These are phyloP conservation scores for Aspergillus carbonarius DNA, from an alignment of 2,329 filamentous ascomycete species.

Conservation along the genomic window DNA sequence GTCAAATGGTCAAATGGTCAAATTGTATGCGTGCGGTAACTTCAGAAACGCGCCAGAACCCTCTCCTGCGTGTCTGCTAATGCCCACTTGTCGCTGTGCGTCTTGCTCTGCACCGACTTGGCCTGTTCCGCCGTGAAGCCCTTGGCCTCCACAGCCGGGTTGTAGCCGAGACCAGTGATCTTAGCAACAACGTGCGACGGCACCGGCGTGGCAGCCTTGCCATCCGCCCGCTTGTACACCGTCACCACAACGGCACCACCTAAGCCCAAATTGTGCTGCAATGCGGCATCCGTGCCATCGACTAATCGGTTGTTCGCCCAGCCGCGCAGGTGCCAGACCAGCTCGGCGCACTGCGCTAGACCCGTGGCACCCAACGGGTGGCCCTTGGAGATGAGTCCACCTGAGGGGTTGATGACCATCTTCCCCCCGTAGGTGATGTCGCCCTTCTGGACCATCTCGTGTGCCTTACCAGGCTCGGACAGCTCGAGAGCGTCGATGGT, in stretches of 20 bases:
- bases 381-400: constrained; percentile 92
- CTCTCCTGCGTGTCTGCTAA: constrained; percentile 72
- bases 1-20: too few species aligned
- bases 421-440: constrained; percentile 88
- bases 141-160: constrained; percentile 84
- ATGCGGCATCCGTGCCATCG: constrained; percentile 65
- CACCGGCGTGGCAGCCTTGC: constrained; percentile 60
- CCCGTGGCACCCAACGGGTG: constrained; percentile 92
- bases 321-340: constrained; percentile 91
- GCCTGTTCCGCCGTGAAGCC: constrained; percentile 79
- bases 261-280: constrained; percentile 92
- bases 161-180: constrained; percentile 75
- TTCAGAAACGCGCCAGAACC: constrained; percentile 66
- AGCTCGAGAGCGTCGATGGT: constrained; percentile 84
- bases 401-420: constrained; percentile 86
- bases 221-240: constrained; percentile 83
- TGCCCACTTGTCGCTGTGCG: constrained; percentile 69
- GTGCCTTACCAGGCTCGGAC: constrained; percentile 75
- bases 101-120: constrained; percentile 68
- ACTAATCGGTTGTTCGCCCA: constrained; percentile 90
- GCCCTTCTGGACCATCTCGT: constrained; percentile 81
- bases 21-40: too few species aligned
- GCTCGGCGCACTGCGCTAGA: constrained; percentile 91
- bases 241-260: constrained; percentile 89
- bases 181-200: constrained; percentile 64